Conservation (phyloP, 2,329 filamentous ascomycete genomes). For the Nemania sp. region DNA sequence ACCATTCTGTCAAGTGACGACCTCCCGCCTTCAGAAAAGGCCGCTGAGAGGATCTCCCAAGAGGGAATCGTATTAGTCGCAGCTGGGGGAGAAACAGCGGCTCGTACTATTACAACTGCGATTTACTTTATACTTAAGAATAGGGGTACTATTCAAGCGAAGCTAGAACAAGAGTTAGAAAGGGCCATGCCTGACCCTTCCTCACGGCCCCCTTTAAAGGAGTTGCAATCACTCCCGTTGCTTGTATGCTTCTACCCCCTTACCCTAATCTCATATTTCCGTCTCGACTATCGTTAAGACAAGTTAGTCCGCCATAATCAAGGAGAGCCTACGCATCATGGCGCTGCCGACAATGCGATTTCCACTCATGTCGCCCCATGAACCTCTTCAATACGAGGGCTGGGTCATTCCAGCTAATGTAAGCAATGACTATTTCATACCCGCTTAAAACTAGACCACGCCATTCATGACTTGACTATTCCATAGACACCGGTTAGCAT, state of each 20-base stretch:
- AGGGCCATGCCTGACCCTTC: no score
- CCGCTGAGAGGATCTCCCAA: slow-evolving; percentile 2
- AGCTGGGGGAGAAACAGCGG: slow-evolving; percentile 14
- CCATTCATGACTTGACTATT: no score
- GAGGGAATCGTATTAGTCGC: slow-evolving; percentile 7
- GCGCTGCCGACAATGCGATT: slow-evolving; percentile 26
- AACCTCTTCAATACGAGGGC: slow-evolving; percentile 21
- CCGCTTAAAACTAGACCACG: no score
- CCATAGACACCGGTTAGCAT: slow-evolving; percentile 27
- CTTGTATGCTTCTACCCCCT: background rate
- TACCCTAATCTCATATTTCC: no score
- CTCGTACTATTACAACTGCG: background rate
- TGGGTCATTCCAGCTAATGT: slow-evolving; percentile 18
- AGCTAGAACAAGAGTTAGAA: background rate
- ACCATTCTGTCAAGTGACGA: slow-evolving; percentile 1
- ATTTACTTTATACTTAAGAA: background rate
- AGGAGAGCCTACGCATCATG: slow-evolving; percentile 31
- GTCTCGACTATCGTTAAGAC: no score
- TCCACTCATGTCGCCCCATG: slow-evolving; percentile 12
- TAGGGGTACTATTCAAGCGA: background rate
- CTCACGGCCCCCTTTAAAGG: background rate
- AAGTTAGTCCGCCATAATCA: slow-evolving; percentile 24
- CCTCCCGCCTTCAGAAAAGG: slow-evolving; percentile 9
- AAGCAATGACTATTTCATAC: background rate
- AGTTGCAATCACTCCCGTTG: background rate